A percentile compares a stretch with the other conserved stretches of the same genome.
These are phyloP conservation scores for Erodium texanum DNA, from an alignment of 441 rosid genomes.

Conservation along the genomic window DNA sequence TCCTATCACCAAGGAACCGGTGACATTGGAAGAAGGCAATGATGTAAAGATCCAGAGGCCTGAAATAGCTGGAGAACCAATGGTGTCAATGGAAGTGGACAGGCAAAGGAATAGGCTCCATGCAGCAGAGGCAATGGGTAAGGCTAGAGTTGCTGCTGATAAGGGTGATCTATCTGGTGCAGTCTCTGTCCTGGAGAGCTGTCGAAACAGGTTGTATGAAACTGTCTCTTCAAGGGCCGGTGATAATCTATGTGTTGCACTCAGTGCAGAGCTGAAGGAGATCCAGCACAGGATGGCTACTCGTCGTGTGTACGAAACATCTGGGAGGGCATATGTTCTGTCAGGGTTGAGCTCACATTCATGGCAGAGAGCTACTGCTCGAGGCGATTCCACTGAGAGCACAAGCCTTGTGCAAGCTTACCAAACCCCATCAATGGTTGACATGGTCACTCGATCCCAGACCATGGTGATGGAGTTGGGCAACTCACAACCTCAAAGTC, in stretches of 20 bases:
- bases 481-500: not conserved
- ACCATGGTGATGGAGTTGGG: constrained; percentile 12
- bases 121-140: constrained; percentile 16
- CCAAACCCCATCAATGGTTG: constrained; percentile 17
- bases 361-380: constrained; percentile 21
- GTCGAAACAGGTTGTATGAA: not conserved
- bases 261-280: not conserved
- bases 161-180: constrained; percentile 14
- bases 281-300: constrained; percentile 16
- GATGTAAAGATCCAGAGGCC: constrained; percentile 18
- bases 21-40: constrained; percentile 14
- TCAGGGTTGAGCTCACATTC: constrained; percentile 19
- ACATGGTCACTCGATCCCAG: constrained; percentile 20
- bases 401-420: constrained; percentile 15
- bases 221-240: not conserved
- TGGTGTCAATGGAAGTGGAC: constrained; percentile 17
- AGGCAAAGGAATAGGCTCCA: constrained; percentile 16
- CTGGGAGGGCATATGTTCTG: constrained; percentile 14
- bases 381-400: constrained; percentile 13
- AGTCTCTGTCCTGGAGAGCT: constrained; percentile 15
- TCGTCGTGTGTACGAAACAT: constrained; percentile 14
- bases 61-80: constrained; percentile 10
- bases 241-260: constrained; percentile 1
- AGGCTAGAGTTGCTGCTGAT: constrained; percentile 18
- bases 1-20: constrained; percentile 13